Conservation (phyloP, 345 rosid species). For the Pistacia integerrima region DNA sequence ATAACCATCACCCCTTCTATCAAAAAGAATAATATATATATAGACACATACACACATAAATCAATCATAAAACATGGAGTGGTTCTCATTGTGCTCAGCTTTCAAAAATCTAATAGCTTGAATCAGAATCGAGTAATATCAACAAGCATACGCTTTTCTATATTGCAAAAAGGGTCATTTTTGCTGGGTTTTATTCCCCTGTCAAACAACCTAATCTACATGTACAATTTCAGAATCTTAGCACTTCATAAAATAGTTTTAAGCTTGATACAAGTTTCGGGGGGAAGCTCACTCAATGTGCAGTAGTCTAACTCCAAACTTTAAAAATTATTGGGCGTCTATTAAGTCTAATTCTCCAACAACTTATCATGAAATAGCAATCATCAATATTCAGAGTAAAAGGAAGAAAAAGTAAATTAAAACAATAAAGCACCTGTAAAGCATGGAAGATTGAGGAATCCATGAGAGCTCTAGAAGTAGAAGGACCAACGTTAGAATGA, state of each 20-base stretch:
- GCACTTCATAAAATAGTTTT: not conserved
- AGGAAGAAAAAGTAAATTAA: not conserved
- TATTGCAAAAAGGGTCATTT: too few relatives aligned
- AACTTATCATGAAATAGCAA: not conserved
- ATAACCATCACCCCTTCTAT: constrained; percentile 21
- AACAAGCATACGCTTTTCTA: too few relatives aligned
- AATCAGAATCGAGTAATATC: too few relatives aligned
- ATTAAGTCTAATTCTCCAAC: constrained; percentile 1
- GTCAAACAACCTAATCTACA: too few relatives aligned
- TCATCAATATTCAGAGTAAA: not conserved
- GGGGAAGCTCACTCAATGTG: not conserved
- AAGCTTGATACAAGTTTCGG: not conserved
- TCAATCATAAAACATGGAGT: too few relatives aligned
- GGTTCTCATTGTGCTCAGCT: too few relatives aligned
- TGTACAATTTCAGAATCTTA: not conserved
- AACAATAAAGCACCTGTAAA: constrained; percentile 61
- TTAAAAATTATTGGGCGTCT: not conserved
- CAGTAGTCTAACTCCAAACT: not conserved
- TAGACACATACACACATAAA: too few relatives aligned
- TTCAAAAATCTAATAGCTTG: too few relatives aligned
- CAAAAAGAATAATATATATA: too few relatives aligned
- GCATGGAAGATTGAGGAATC: constrained; percentile 58
- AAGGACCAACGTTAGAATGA: constrained; percentile 63
- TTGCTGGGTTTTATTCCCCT: too few relatives aligned
- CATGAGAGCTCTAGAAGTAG: constrained; percentile 50